Base-by-base conservation (phyloP, 148 eudicot genomes). In the Amaranthus cruentus region DNA sequence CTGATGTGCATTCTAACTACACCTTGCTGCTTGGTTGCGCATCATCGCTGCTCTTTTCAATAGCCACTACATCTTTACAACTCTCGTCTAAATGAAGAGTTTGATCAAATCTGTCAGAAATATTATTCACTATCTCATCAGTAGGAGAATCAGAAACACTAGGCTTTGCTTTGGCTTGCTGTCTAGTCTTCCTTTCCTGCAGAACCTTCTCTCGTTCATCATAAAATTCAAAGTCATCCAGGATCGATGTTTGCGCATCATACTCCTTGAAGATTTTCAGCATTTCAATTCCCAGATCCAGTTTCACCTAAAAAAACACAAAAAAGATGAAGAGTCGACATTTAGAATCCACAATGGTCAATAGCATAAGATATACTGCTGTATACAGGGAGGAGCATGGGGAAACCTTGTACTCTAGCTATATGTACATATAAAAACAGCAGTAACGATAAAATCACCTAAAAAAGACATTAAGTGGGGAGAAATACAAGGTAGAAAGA, bases 231-330 rank as follows among this genome's bases (percentile, higher is more conserved):
- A 91, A 95, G 82, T 95, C 97, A 61, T 95, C 98, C 69, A 95
- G 83, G 75, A 95, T 87, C 12, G 91, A 87, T 53, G 92, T 82
- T 13, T 82, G 87, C 7, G 89, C 88, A 6, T 88, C 96, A 74
- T 91, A 82, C 38, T 86, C 88, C 86, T 91, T 91, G 80, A 95
- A 91, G 14, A 95, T 95, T 76, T 85, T 91, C 78, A 95, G 78
- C 88, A 95, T 91, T 80, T 90, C 96, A 44, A 88, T 77, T 43
- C 98, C 98, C 57, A 86, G 93, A 70, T 91, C 93, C 68, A 88
- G 86, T 79, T 90, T 91, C 78, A 95, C 98, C 98, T 95, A 77
- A 76, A 67, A 38, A 11, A 77, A 50, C 47, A 61, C n/a, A 49
- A 3, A n/a, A 49, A 13, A 52, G 6, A 5, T 7, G 59, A 61